These are phyloP conservation scores for Cordia subcordata DNA, from an alignment of 257 asterid genomes.

Conservation along the genomic window DNA sequence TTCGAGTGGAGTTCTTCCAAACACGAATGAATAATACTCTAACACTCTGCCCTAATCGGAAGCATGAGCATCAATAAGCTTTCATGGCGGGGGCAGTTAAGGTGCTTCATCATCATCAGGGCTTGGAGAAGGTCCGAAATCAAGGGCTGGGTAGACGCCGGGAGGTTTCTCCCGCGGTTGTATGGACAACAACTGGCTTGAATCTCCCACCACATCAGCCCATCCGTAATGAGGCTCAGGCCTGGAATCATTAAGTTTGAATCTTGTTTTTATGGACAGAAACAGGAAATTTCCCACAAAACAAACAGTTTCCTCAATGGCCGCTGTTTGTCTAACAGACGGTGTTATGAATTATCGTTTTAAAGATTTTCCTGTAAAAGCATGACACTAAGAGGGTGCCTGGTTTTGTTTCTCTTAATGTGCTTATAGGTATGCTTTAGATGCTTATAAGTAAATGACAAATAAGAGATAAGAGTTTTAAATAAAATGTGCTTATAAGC, in stretches of 20 bases:
- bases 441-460: no score
- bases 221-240: conserved; percentile 99
- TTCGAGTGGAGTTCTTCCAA: neutral
- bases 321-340: no score
- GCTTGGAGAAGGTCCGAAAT: conserved; percentile 49
- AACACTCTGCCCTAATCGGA: neutral
- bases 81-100: conserved; percentile 6
- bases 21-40: neutral
- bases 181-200: conserved; percentile 76
- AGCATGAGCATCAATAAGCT: neutral
- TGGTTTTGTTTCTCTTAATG: no score
- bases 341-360: no score
- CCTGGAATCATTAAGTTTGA: conserved; percentile 52
- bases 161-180: conserved; percentile 86
- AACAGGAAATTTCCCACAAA: no score
- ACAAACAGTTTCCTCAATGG: no score
- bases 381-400: no score
- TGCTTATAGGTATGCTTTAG: no score
- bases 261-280: no score
- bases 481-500: no score
- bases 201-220: conserved; percentile 99
- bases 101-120: conserved; percentile 41
- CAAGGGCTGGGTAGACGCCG: conserved; percentile 76
- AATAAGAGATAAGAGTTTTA: no score
- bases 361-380: no score